A percentile compares a stretch with the other conserved stretches of the same genome.
These are phyloP conservation scores for Trichoderma lentiforme DNA, from an alignment of 2,329 filamentous ascomycete species.

Conservation along the genomic window DNA sequence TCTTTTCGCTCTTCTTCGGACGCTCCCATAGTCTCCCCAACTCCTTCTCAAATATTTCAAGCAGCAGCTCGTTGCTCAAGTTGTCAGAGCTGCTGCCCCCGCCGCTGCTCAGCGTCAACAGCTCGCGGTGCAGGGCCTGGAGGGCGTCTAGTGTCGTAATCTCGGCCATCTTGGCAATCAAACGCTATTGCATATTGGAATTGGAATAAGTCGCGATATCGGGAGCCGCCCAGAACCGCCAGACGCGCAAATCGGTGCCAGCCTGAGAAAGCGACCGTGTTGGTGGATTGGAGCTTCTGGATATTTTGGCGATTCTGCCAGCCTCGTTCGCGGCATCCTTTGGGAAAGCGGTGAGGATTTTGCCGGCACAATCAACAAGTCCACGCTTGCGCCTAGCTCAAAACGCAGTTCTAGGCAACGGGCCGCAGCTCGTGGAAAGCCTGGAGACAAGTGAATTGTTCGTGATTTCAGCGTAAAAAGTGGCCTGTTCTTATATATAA, in stretches of 20 bases:
- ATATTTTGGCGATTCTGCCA: constrained; percentile 29
- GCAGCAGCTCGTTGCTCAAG: constrained; percentile 66
- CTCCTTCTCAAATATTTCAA: constrained; percentile 67
- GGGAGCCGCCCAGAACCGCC: constrained; percentile 15
- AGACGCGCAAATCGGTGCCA: constrained; percentile 26
- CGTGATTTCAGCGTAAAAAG: neutral
- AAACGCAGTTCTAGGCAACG: constrained; percentile 8
- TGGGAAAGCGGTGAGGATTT: constrained; percentile 38
- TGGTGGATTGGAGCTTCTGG: constrained; percentile 14
- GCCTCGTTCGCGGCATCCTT: constrained; percentile 25
- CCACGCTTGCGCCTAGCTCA: neutral
- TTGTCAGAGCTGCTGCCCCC: constrained; percentile 59
- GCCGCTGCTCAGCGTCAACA: constrained; percentile 71
- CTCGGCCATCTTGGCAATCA: constrained; percentile 62
- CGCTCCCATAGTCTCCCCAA: constrained; percentile 74
- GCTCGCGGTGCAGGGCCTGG: constrained; percentile 80
- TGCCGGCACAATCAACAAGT: constrained; percentile 26
- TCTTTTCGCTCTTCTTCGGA: constrained; percentile 68
- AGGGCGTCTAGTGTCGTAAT: constrained; percentile 71
- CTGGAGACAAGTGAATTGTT: neutral
- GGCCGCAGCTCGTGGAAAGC: neutral
- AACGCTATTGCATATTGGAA: constrained; percentile 46
- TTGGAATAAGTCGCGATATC: constrained; percentile 22
- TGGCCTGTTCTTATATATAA: neutral
- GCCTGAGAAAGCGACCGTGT: constrained; percentile 20